Evolutionary conservation across 441 rosid genomes (phyloP).

Genomic region (Adansonia gregorii): DNA sequence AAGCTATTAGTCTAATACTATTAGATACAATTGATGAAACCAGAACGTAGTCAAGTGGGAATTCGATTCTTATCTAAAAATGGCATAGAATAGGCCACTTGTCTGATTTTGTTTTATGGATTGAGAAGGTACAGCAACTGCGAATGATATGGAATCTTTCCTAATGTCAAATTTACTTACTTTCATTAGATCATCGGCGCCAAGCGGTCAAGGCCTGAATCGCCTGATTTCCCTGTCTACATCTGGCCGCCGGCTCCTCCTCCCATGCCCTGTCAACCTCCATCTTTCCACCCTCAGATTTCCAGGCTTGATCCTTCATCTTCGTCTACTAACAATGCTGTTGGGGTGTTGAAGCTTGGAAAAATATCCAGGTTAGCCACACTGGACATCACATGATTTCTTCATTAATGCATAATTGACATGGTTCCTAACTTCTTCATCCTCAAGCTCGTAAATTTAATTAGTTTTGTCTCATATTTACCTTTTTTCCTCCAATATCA

Average conservation of each 20-base stretch:
- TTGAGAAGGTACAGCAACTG: neutral
- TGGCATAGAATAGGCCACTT: neutral
- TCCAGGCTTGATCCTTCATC: slow-evolving; percentile 26
- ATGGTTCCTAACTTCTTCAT: neutral
- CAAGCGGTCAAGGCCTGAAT: slow-evolving; percentile 39
- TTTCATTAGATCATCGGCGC: slow-evolving; percentile 36
- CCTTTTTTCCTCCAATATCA: neutral
- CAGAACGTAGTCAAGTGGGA: neutral
- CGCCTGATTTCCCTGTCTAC: slow-evolving; percentile 33
- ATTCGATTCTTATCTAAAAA: neutral
- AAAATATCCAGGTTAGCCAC: slow-evolving; percentile 32
- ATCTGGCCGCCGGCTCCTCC: slow-evolving; percentile 26
- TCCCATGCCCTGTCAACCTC: slow-evolving; percentile 22
- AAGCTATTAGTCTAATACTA: neutral
- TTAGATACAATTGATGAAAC: neutral
- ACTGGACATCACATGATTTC: neutral
- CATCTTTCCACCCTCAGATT: slow-evolving; percentile 22
- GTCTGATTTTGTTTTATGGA: neutral
- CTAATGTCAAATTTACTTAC: slow-evolving; percentile 9
- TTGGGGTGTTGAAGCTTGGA: slow-evolving; percentile 20
- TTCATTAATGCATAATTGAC: neutral
- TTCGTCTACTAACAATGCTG: slow-evolving; percentile 20
- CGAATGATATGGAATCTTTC: neutral
- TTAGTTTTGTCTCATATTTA: neutral
- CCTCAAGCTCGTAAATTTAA: too few species aligned